Evolutionary conservation across 2,329 filamentous ascomycete genomes (phyloP).

Genomic region (Fusarium decemcellulare): DNA sequence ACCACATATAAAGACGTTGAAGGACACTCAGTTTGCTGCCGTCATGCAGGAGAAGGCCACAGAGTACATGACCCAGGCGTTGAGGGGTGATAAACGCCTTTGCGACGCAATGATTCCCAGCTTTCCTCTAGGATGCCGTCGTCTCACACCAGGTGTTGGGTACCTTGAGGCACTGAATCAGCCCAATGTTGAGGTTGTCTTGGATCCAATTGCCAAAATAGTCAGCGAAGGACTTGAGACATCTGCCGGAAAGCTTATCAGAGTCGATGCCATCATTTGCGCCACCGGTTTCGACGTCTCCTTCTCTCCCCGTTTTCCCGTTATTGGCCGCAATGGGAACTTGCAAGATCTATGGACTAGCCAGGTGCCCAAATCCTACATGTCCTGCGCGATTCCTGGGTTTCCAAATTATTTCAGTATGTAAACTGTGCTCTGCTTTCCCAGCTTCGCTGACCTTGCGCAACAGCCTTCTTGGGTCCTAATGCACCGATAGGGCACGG

Average conservation of each 20-base stretch:
- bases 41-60: conserved; percentile 9
- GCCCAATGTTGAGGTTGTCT: conserved; percentile 11
- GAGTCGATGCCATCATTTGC: background rate
- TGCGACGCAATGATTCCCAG: conserved; percentile 17
- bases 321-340: conserved; percentile 14
- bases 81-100: conserved; percentile 18
- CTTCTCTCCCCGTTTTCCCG: conserved; percentile 18
- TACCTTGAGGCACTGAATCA: conserved; percentile 17
- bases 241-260: conserved; percentile 2
- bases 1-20: background rate
- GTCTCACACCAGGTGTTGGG: conserved; percentile 17
- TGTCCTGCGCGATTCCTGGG: conserved; percentile 15
- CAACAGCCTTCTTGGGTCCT: conserved; percentile 64
- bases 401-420: conserved; percentile 27
- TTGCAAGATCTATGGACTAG: conserved; percentile 10
- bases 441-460: background rate
- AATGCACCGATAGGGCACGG: conserved; percentile 66
- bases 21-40: conserved; percentile 12
- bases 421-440: background rate
- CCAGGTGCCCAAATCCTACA: conserved; percentile 17
- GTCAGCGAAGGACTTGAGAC: conserved; percentile 3
- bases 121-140: conserved; percentile 22
- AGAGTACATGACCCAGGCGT: conserved; percentile 17
- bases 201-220: conserved; percentile 6
- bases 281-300: conserved; percentile 22